Evolutionary conservation across 306 rosid genomes (phyloP), one percentile per base, ranked within the genome.

Genomic region (Ceratonia siliqua): DNA sequence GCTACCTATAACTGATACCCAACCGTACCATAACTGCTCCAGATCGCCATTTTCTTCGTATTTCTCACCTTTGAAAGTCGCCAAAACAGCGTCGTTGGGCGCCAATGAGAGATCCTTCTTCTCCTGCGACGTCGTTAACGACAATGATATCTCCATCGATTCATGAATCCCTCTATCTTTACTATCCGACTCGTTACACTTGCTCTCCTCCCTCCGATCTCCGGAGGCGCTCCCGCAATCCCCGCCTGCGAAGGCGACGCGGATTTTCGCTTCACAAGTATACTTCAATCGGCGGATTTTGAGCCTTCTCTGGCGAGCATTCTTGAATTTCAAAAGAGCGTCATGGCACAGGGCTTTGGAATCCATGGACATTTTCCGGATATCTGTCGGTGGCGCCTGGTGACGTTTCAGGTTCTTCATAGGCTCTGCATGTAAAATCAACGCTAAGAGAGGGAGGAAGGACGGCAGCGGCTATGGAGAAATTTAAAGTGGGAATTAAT

Each of bases 1-100:
- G 53, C 77, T 68, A 18, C 98, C 98, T n/a, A 83, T 87, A 63
- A 77, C 63, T 53, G 98, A 91, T 7, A 77, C 84, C n/a, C 69
- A 80, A 14, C 98, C 92, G 76, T 85, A 82, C 18, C 78, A 43
- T 30, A 45, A 21, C 41, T 33, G 72, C 43, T 48, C 33, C 17
- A 8, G 21, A 30, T 12, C 11, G 28, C 17, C 45, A 8, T 13
- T 22, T 10, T 53, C 61, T 22, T 10, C 18, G 3, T 39, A 8
- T 28, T 13, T 28, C 15, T 61, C 70, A 2, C 35, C 36, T 24
- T 46, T 58, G 8, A 15, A 20, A 3, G 45, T 73, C 25, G 72
- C 49, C 18, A 76, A 12, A 5, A 53, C 79, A 5, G 6, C 42
- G 53, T 63, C 81, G 20, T 79, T 75, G 53, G 13, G 48, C 24